Base-by-base conservation (phyloP, 2,329 filamentous ascomycete species). In the Xylariales sp. region DNA sequence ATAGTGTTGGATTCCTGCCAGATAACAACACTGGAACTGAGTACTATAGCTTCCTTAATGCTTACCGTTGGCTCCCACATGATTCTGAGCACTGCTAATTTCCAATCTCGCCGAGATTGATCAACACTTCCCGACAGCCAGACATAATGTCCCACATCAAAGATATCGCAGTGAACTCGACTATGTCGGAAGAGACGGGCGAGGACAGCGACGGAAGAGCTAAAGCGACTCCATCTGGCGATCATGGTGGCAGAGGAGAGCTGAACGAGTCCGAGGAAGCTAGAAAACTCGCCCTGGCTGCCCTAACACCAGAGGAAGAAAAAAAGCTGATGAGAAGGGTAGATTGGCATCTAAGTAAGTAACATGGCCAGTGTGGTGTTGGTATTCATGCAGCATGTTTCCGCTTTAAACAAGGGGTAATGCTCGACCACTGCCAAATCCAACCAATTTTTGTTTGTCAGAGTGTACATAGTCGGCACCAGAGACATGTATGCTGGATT, bases 291-390 rank as follows among this genome's bases (percentile, higher is more conserved):
- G 28, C 27, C 6, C 20, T 33, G 5, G 19, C 28, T 5, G 30
- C 46, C 6, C 43, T 67, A 10, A 65, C 55, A 4, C 55, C 56
- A 0, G 62, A 60, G 5, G 67, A 71, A 41, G 67, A 71, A 42
- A 69, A 62, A 44, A 67, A 56, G 40, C 46, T 71, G 10, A 51
- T 71, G 30, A 55, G 63, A 12, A 55, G 60, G 10, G 60, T 69
- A 16, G 65, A 70, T 43, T 63, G 56, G 62, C 61, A 59, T 28
- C 49, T 69, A 2, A 38, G n/a, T n/a, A n/a, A n/a, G n/a, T n/a
- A n/a, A n/a, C n/a, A n/a, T n/a, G n/a, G n/a, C n/a, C n/a, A n/a
- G n/a, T n/a, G n/a, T n/a, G n/a, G n/a, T n/a, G n/a, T n/a, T n/a
- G n/a, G n/a, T n/a, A n/a, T n/a, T n/a, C n/a, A n/a, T n/a, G n/a